Evolutionary conservation across 2,329 filamentous ascomycete species (phyloP), one percentile per base, ranked within the genome.

Genomic region (Colletotrichum abscissum): DNA sequence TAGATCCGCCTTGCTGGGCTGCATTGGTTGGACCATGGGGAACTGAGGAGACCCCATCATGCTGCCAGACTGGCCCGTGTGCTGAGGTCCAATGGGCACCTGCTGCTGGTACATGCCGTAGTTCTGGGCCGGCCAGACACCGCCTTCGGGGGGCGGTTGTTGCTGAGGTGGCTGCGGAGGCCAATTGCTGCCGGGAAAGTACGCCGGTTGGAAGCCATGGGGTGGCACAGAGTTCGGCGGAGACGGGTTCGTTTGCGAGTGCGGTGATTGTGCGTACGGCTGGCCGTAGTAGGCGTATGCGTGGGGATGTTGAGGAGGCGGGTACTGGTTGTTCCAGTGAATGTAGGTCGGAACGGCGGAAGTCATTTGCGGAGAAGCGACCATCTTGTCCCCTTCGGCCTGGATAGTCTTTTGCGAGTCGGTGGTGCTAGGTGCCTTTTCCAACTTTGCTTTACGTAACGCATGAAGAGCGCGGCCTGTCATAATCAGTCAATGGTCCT

Each of bases 21-120:
- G 38, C 11, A 75, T 67, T 5, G 72, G 74, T 42, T 63, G 68
- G 3, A 75, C 74, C 73, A 75, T 74, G 16, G 74, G 74, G 49
- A 73, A 75, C 54, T 75, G 74, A 2, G 74, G 74, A 33, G 74
- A 67, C 24, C 74, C 73, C 24, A 69, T 54, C 28, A 66, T 63
- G 54, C 33, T 57, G 19, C 67, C 58, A 4, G 72, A 62, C 56
- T 75, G 74, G 9, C 75, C 75, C 5, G 75, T 76, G 54, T 74
- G 73, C 12, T 76, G 74, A 1, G 75, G 56, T 7, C 74, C 75
- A 57, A 76, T 74, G n/a, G 73, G 75, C 4, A 76, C 75, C 58
- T 75, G 75, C 6, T 76, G 75, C 65, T 74, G 71, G 62, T 76
- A 76, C 71, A 75, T 74, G 54, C 55, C 60, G 67, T 76, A 76